Conservation (phyloP, 352 stramenopile species). For the Hyaloperonospora brassicae region DNA sequence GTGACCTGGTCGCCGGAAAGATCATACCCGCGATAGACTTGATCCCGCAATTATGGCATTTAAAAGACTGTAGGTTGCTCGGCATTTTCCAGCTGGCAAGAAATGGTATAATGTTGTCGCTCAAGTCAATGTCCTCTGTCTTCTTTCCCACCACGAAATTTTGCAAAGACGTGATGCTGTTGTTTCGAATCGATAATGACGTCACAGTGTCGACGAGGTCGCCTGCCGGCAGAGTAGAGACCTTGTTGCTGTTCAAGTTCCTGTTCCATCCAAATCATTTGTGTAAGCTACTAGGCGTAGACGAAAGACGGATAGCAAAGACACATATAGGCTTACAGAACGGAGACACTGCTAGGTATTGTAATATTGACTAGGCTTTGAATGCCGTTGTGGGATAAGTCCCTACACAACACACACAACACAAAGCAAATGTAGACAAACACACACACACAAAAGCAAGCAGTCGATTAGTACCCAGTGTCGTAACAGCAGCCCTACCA, state of each 20-base stretch:
- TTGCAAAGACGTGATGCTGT: constrained; percentile 28
- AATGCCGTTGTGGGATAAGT: constrained; percentile 25
- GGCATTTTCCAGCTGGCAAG: constrained; percentile 29
- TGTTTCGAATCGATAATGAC: constrained; percentile 31
- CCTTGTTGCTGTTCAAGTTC: constrained; percentile 20
- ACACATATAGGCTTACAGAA: constrained; percentile 15
- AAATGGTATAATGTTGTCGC: constrained; percentile 22
- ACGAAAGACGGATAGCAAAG: background rate
- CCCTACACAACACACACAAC: too few species aligned
- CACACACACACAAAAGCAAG: background rate
- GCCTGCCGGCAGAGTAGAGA: constrained; percentile 12
- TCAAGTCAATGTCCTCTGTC: constrained; percentile 24
- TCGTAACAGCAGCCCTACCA: background rate
- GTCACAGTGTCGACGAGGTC: constrained; percentile 20
- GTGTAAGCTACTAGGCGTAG: too few species aligned
- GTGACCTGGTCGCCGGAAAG: constrained; percentile 19
- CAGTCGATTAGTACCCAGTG: background rate
- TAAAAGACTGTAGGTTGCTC: constrained; percentile 24
- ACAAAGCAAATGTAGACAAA: too few species aligned
- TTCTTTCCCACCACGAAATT: constrained; percentile 16
- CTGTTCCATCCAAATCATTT: constrained; percentile 12
- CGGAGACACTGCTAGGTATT: constrained; percentile 16
- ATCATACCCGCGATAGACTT: constrained; percentile 19
- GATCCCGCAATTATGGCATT: constrained; percentile 28
- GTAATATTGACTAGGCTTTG: constrained; percentile 17